A percentile compares a stretch with the other conserved stretches of the same genome.
Conservation (phyloP, 352 stramenopile genomes). For the Globisporangium paddicum region DNA sequence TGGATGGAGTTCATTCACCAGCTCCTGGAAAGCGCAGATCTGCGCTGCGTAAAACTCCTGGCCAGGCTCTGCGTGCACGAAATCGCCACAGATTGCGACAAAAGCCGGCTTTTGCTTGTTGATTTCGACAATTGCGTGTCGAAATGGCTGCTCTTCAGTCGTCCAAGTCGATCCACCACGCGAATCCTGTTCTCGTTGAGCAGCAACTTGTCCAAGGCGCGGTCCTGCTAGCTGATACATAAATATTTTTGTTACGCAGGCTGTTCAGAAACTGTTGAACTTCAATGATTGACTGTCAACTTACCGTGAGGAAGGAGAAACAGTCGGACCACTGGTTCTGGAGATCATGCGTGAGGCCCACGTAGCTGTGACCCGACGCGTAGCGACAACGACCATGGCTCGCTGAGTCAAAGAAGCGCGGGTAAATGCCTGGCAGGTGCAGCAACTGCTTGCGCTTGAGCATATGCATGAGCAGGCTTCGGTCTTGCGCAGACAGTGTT, state of each 20-base stretch:
- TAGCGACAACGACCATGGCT: slow-evolving; percentile 53
- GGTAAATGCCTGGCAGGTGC: slow-evolving; percentile 63
- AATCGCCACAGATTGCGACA: slow-evolving; percentile 62
- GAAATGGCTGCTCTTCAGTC: slow-evolving; percentile 34
- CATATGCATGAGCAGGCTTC: slow-evolving; percentile 68
- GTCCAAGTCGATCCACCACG: slow-evolving; percentile 46
- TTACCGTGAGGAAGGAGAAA: slow-evolving; percentile 69
- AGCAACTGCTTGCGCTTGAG: slow-evolving; percentile 71
- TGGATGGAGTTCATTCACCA: slow-evolving; percentile 55
- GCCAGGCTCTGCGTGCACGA: slow-evolving; percentile 35
- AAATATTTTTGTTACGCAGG: neutral
- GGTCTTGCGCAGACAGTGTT: slow-evolving; percentile 23
- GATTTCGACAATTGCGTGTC: slow-evolving; percentile 33
- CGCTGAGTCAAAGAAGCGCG: slow-evolving; percentile 57
- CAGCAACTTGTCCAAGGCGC: slow-evolving; percentile 29
- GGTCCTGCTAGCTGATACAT: slow-evolving; percentile 59
- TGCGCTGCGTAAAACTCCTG: slow-evolving; percentile 38
- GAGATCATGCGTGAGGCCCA: slow-evolving; percentile 58
- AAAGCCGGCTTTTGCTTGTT: slow-evolving; percentile 57
- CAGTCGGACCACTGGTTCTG: slow-evolving; percentile 73
- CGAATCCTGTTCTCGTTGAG: slow-evolving; percentile 25
- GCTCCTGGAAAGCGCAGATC: slow-evolving; percentile 45
- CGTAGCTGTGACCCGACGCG: slow-evolving; percentile 44
- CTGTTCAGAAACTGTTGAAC: neutral
- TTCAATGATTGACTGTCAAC: neutral